These are phyloP conservation scores for Talaromyces ruber DNA, from an alignment of 495 filamentous ascomycete genomes.

Conservation along the genomic window DNA sequence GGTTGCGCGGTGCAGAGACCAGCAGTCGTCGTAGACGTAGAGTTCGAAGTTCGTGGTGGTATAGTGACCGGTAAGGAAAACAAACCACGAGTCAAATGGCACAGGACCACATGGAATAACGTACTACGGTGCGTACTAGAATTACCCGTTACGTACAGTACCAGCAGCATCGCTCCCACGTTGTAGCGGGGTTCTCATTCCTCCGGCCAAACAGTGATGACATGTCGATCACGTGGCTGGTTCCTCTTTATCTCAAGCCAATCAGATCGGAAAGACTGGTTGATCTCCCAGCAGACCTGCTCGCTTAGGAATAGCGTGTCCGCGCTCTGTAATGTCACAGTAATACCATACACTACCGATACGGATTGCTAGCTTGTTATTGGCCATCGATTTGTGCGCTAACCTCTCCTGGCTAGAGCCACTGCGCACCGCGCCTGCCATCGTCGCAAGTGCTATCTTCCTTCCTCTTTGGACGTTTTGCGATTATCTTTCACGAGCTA, in stretches of 20 bases:
- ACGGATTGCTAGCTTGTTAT: background rate
- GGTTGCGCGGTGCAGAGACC: background rate
- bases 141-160: background rate
- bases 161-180: too few species aligned
- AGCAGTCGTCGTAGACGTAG: too few species aligned
- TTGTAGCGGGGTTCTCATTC: background rate
- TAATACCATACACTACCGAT: background rate
- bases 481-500: background rate
- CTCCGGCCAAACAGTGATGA: background rate
- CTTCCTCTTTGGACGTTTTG: background rate
- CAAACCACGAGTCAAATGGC: too few species aligned
- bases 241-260: background rate
- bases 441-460: background rate
- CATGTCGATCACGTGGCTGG: background rate
- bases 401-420: background rate
- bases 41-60: too few species aligned
- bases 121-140: background rate
- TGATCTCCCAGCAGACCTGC: background rate
- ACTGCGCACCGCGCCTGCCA: background rate
- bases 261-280: background rate
- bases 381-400: background rate
- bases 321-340: background rate
- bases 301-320: background rate
- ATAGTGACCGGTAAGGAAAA: too few species aligned
- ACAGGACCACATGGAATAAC: background rate